Percentiles rank a stretch among this genome's conserved stretches.
Evolutionary conservation across 306 rosid genomes (phyloP).

Genomic region (Aeschynomene evenia): DNA sequence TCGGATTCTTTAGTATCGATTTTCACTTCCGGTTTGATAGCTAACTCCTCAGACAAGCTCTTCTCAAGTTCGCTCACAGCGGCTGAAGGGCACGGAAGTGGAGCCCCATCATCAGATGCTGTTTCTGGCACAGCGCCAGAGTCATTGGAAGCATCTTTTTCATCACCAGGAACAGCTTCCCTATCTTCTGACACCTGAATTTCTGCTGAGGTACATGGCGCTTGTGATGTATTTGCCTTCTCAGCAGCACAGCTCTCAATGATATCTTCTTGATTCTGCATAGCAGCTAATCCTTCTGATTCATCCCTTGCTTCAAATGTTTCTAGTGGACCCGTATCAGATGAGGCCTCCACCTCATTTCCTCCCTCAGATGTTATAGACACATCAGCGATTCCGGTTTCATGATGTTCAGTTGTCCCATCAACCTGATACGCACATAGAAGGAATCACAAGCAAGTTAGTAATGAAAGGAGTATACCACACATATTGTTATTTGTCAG

Average conservation of each 20-base stretch:
- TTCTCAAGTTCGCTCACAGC: constrained; percentile 30
- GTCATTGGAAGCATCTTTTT: constrained; percentile 1
- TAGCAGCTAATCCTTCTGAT: constrained; percentile 27
- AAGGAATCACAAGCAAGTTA: constrained; percentile 13
- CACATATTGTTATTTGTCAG: background rate
- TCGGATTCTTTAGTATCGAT: constrained; percentile 30
- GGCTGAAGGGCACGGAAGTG: constrained; percentile 21
- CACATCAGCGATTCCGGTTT: background rate
- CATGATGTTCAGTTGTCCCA: background rate
- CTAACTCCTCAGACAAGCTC: constrained; percentile 31
- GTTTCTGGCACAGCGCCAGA: constrained; percentile 26
- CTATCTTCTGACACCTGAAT: constrained; percentile 16
- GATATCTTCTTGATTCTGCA: constrained; percentile 14
- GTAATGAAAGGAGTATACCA: background rate
- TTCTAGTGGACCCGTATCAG: constrained; percentile 20
- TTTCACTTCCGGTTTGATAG: background rate
- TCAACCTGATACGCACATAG: constrained; percentile 21
- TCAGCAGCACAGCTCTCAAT: constrained; percentile 15
- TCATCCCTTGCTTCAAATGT: constrained; percentile 17
- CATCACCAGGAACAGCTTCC: constrained; percentile 23
- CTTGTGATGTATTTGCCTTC: constrained; percentile 15
- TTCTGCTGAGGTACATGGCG: constrained; percentile 3
- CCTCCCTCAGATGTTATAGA: background rate
- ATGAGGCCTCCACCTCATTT: constrained; percentile 6
- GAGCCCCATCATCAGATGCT: background rate